phyloP scores from a whole-genome alignment of 768 basidiomycete genomes.

The Podaxis sp. region DNA sequence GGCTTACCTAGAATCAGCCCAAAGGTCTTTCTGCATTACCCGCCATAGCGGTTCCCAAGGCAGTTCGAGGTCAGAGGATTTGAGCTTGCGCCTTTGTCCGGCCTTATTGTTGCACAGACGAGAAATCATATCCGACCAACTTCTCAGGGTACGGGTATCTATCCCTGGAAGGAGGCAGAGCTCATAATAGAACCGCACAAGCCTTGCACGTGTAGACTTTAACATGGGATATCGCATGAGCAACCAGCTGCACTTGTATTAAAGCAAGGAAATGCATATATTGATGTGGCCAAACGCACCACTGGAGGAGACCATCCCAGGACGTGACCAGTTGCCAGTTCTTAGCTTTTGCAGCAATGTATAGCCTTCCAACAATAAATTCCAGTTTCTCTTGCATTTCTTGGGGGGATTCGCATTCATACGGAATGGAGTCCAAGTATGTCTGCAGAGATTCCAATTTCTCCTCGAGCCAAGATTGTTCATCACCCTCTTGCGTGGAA shows the following conservation, averaged over 20 bases:
- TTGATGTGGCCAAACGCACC: slow-evolving; percentile 40
- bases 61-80: slow-evolving; percentile 64
- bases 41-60: slow-evolving; percentile 80
- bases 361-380: slow-evolving; percentile 65
- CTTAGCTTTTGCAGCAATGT: slow-evolving; percentile 69
- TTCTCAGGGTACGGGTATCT: slow-evolving; percentile 67
- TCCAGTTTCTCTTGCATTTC: slow-evolving; percentile 74
- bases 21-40: slow-evolving; percentile 69
- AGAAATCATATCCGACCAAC: slow-evolving; percentile 79
- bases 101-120: slow-evolving; percentile 68
- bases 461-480: slow-evolving; percentile 49
- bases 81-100: slow-evolving; percentile 65
- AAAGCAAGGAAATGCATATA: not conserved
- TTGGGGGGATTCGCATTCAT: slow-evolving; percentile 67
- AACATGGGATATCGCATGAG: slow-evolving; percentile 78
- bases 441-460: slow-evolving; percentile 61
- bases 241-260: slow-evolving; percentile 57
- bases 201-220: slow-evolving; percentile 66
- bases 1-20: slow-evolving; percentile 63
- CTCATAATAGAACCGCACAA: slow-evolving; percentile 78
- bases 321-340: slow-evolving; percentile 73
- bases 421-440: slow-evolving; percentile 70
- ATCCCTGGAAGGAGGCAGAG: slow-evolving; percentile 75
- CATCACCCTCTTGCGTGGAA: slow-evolving; percentile 34
- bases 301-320: slow-evolving; percentile 82